Conservation (phyloP, 495 filamentous ascomycete species). For the Beverwykella pulmonaria region DNA sequence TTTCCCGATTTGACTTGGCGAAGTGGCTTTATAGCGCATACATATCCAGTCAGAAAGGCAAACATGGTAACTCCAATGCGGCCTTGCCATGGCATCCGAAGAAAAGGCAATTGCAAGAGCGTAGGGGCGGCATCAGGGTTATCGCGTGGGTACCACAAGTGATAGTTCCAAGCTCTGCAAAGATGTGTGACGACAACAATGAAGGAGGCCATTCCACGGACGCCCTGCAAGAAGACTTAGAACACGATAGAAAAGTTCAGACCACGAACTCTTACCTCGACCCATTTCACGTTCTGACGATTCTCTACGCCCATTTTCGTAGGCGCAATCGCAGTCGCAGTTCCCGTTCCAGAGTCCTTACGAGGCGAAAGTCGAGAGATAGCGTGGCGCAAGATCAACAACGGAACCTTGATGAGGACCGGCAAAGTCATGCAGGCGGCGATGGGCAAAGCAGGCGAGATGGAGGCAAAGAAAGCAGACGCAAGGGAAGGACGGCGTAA, state of each 20-base stretch:
- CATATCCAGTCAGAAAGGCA: slow-evolving; percentile 68
- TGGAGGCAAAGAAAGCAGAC: background rate
- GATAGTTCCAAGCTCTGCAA: slow-evolving; percentile 60
- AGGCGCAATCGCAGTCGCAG: background rate
- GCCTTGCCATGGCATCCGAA: slow-evolving; percentile 67
- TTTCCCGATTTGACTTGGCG: slow-evolving; percentile 61
- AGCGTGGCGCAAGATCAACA: slow-evolving; percentile 2
- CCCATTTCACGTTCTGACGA: slow-evolving; percentile 68
- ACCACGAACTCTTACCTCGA: slow-evolving; percentile 50
- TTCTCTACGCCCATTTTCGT: slow-evolving; percentile 12
- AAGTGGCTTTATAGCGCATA: slow-evolving; percentile 67
- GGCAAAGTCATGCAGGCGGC: slow-evolving; percentile 15
- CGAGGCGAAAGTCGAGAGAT: background rate
- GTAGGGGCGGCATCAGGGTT: slow-evolving; percentile 52
- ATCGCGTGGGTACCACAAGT: slow-evolving; percentile 59
- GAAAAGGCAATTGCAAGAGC: slow-evolving; percentile 60
- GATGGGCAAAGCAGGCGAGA: background rate
- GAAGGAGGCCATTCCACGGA: slow-evolving; percentile 66
- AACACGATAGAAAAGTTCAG: background rate
- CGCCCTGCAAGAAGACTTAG: slow-evolving; percentile 44
- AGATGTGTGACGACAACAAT: slow-evolving; percentile 67
- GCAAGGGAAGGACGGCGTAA: background rate
- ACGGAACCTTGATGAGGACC: background rate
- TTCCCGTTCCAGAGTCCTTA: background rate
- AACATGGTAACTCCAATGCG: slow-evolving; percentile 65